phyloP scores from a whole-genome alignment of 345 rosid genomes.

The Aurinia saxatilis region DNA sequence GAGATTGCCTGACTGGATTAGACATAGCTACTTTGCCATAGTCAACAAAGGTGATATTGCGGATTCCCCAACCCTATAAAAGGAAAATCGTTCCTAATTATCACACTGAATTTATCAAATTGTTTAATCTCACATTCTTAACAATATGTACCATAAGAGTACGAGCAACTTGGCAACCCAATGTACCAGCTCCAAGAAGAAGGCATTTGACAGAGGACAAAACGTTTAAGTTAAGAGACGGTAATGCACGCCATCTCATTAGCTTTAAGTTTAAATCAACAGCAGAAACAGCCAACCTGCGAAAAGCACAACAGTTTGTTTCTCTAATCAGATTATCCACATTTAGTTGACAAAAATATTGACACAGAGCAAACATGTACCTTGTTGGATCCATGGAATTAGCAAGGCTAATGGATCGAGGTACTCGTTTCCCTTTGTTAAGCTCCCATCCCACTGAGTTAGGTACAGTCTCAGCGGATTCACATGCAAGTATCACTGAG shows the following conservation, averaged over 20 bases:
- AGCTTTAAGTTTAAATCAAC: slow-evolving; percentile 91
- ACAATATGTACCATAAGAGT: slow-evolving; percentile 68
- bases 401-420: slow-evolving; percentile 73
- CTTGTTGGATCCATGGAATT: slow-evolving; percentile 90
- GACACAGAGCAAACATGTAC: slow-evolving; percentile 27
- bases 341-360: background rate
- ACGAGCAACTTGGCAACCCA: slow-evolving; percentile 97
- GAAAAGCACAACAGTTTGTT: slow-evolving; percentile 2
- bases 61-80: slow-evolving; percentile 86
- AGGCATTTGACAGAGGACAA: slow-evolving; percentile 79
- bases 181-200: slow-evolving; percentile 95
- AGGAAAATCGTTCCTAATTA: background rate
- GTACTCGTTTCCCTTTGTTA: slow-evolving; percentile 48
- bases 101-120: slow-evolving; percentile 1
- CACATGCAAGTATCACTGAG: slow-evolving; percentile 48
- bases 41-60: slow-evolving; percentile 82
- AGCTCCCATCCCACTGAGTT: slow-evolving; percentile 91
- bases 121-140: background rate
- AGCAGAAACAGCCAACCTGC: slow-evolving; percentile 84
- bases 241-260: slow-evolving; percentile 97
- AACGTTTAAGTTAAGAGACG: slow-evolving; percentile 67
- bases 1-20: slow-evolving; percentile 91
- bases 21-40: slow-evolving; percentile 95
- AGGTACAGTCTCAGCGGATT: slow-evolving; percentile 41
- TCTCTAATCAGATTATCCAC: background rate